Conservation (phyloP, 495 filamentous ascomycete species). For the Tuber microsphaerosporum region DNA sequence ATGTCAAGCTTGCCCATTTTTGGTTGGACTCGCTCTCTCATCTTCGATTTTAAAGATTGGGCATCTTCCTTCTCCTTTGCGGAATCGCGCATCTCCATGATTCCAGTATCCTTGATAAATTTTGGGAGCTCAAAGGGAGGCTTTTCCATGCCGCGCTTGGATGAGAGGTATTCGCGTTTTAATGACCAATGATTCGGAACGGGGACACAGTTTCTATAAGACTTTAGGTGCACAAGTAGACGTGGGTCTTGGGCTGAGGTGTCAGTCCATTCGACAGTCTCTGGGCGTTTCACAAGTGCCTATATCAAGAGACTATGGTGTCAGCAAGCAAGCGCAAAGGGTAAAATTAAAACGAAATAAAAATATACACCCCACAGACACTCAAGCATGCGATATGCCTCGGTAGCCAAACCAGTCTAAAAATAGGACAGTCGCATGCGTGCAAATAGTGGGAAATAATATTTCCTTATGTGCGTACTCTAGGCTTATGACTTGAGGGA, state of each 20-base stretch:
- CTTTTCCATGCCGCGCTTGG: slow-evolving; percentile 93
- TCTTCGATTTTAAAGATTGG: slow-evolving; percentile 84
- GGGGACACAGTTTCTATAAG: slow-evolving; percentile 89
- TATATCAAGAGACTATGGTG: slow-evolving; percentile 7
- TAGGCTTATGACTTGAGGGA: slow-evolving; percentile 9
- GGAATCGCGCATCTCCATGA: slow-evolving; percentile 94
- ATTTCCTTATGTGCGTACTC: slow-evolving; percentile 5
- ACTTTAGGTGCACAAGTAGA: slow-evolving; percentile 86
- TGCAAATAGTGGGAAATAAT: slow-evolving; percentile 4
- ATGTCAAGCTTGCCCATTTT: slow-evolving; percentile 98
- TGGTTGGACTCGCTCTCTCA: slow-evolving; percentile 84
- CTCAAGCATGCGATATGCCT: not conserved
- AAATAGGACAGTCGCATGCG: slow-evolving; percentile 5
- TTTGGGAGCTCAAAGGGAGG: slow-evolving; percentile 85
- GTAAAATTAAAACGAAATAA: not conserved
- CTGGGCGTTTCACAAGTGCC: slow-evolving; percentile 79
- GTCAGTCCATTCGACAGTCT: slow-evolving; percentile 96
- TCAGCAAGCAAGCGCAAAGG: not conserved
- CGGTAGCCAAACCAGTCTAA: not conserved
- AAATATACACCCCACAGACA: slow-evolving; percentile 5
- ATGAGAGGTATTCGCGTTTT: slow-evolving; percentile 93
- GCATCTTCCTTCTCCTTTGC: slow-evolving; percentile 91
- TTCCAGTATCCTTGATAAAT: slow-evolving; percentile 96
- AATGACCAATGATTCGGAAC: slow-evolving; percentile 90
- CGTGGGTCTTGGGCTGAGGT: slow-evolving; percentile 85